These are phyloP conservation scores for Flaveria robusta DNA, from an alignment of 129 eudicot genomes.

Conservation along the genomic window DNA sequence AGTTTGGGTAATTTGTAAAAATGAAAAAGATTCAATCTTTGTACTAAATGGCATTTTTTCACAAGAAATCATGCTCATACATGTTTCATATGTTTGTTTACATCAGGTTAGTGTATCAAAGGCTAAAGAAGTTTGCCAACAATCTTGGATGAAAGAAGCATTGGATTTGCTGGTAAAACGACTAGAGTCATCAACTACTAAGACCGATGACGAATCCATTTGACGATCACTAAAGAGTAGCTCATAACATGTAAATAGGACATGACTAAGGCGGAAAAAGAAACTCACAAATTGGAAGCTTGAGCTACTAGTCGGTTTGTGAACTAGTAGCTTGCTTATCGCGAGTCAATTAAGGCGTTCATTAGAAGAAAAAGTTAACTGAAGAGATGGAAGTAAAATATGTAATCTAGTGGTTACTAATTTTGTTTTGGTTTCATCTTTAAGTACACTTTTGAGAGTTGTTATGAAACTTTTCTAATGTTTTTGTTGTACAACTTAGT, in stretches of 20 bases:
- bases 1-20: conserved; percentile 53
- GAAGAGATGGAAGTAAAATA: conserved; percentile 9
- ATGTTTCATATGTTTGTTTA: not conserved
- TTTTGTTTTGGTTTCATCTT: conserved; percentile 26
- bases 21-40: conserved; percentile 1
- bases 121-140: conserved; percentile 70
- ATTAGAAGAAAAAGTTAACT: not conserved
- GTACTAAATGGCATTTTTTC: not conserved
- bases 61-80: conserved; percentile 16
- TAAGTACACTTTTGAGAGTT: conserved; percentile 1
- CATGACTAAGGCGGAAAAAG: conserved; percentile 9
- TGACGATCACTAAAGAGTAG: conserved; percentile 16
- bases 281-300: conserved; percentile 10
- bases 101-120: conserved; percentile 64
- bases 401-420: conserved; percentile 35
- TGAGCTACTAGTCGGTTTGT: conserved; percentile 22
- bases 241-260: conserved; percentile 30
- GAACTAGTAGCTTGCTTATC: conserved; percentile 15
- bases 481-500: conserved; percentile 19
- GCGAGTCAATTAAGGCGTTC: conserved; percentile 14
- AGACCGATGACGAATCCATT: conserved; percentile 26
- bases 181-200: conserved; percentile 35
- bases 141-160: conserved; percentile 89
- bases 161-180: conserved; percentile 53
- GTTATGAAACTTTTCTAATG: conserved; percentile 17